Evolutionary conservation across 108 stramenopile species (phyloP), one percentile per base, ranked within the genome.

Genomic region (Pinguiococcus pyrenoidosus): DNA sequence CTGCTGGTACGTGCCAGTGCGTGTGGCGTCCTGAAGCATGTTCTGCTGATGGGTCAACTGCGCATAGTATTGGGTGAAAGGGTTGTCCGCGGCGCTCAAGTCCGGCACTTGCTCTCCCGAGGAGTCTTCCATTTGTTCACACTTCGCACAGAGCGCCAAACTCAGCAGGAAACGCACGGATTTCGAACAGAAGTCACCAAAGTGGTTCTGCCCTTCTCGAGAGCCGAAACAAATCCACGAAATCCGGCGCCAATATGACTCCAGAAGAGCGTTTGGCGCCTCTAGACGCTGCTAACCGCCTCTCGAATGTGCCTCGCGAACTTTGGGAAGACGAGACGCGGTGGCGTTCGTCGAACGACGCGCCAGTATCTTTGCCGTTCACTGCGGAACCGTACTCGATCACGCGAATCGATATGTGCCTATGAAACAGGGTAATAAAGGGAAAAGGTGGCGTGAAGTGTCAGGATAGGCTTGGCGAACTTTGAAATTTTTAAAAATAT

Each of bases 1-100:
- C 24, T 56, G 29, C 34, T 59, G 70, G 58, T 79, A 79, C 17
- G 76, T 74, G 20, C 70, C 65, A 5, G 76, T 77, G 16, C 78
- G 54, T 3, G 72, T 64, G 24, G 20, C 29, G 46, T 78, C 77
- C 34, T 71, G 70, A 12, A 77, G 54, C 76, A 77, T 77, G 59
- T 77, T 75, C 38, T 75, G 69, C 47, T 64, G 69, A 44, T 66
- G 68, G 28, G 48, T 23, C 23, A 71, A 55, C 41, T 59, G 51
- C 17, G 58, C 54, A 27, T 75, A 69, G 59, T 46, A 69, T 32
- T 49, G 44, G 27, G 51, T 49, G n/a, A 66, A 62, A 17, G 59
- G 61, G 53, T 69, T 62, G 14, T 51, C 3, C 18, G 1, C 17
- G 9, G 39, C 8, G 9, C 9, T n/a, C n/a, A n/a, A 18, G 18